A percentile compares a stretch with the other conserved stretches of the same genome.
Conservation (phyloP, 306 rosid species). For the Luffa aegyptiaca region DNA sequence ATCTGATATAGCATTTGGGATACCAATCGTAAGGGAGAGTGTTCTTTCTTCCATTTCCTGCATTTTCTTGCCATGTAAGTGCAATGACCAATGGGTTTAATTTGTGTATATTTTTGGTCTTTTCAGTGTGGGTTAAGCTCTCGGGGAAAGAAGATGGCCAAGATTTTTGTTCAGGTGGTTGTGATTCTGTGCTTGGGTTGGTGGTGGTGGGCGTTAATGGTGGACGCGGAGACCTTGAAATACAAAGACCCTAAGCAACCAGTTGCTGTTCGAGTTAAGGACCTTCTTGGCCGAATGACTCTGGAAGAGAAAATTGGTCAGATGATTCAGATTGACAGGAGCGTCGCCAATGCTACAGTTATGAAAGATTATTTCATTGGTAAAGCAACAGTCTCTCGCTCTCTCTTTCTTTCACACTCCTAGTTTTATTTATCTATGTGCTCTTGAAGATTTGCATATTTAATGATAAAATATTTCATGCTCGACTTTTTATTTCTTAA, state of each 20-base stretch:
- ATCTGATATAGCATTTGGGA: not conserved
- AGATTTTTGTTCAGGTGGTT: constrained; percentile 25
- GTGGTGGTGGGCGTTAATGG: constrained; percentile 41
- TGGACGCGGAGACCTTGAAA: constrained; percentile 43
- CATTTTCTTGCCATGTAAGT: not conserved
- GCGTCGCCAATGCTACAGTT: constrained; percentile 59
- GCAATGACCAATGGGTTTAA: not conserved
- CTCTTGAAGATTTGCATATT: not conserved
- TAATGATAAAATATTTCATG: not conserved
- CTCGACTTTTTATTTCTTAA: not conserved
- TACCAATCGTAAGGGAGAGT: not conserved
- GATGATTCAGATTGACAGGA: constrained; percentile 89
- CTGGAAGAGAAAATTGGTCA: constrained; percentile 95
- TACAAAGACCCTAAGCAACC: constrained; percentile 76
- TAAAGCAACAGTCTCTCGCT: constrained; percentile 14
- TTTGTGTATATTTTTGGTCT: not conserved
- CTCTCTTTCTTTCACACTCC: constrained; percentile 2
- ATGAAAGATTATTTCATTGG: constrained; percentile 69
- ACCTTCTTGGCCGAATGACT: constrained; percentile 70
- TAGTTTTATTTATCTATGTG: constrained; percentile 7
- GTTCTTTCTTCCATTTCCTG: not conserved
- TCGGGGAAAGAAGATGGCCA: constrained; percentile 31
- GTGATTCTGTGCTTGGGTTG: constrained; percentile 36
- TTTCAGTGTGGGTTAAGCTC: constrained; percentile 22
- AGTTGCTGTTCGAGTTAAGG: constrained; percentile 47